phyloP scores from a whole-genome alignment of 148 eudicot genomes.

The Fagopyrum esculentum region DNA sequence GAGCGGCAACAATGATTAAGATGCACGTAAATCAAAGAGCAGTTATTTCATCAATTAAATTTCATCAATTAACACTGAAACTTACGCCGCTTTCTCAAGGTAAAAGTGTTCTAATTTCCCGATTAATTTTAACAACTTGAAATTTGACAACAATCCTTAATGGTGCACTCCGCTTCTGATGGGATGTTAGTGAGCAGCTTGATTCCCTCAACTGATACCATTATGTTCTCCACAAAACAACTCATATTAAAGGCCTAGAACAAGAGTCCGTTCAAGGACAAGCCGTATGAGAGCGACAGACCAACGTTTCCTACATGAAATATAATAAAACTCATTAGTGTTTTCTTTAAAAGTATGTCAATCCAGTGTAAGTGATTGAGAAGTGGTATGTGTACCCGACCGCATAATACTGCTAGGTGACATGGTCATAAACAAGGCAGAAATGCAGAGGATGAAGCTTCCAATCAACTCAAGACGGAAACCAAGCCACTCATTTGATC shows the following conservation, averaged over 20 bases:
- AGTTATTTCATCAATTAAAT: no score
- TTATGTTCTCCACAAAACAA: conserved; percentile 79
- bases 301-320: conserved; percentile 67
- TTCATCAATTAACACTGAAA: no score
- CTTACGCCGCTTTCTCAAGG: no score
- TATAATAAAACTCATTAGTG: not conserved
- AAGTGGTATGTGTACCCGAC: conserved; percentile 45
- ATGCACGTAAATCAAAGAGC: no score
- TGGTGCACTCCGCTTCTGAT: conserved; percentile 83
- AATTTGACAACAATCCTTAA: conserved; percentile 25
- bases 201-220: conserved; percentile 95
- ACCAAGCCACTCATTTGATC: conserved; percentile 90
- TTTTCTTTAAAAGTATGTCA: not conserved
- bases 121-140: no score
- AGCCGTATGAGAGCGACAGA: conserved; percentile 74
- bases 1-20: no score
- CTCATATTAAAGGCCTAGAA: conserved; percentile 62
- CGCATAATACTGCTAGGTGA: conserved; percentile 70
- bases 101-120: no score
- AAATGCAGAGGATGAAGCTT: conserved; percentile 62
- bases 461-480: conserved; percentile 86
- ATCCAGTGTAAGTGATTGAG: no score
- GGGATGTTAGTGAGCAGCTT: conserved; percentile 70
- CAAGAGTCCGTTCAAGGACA: conserved; percentile 67
- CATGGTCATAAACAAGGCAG: conserved; percentile 69